Evolutionary conservation across 805 yeast genomes (phyloP).

Genomic region (Peterozyma toletana): DNA sequence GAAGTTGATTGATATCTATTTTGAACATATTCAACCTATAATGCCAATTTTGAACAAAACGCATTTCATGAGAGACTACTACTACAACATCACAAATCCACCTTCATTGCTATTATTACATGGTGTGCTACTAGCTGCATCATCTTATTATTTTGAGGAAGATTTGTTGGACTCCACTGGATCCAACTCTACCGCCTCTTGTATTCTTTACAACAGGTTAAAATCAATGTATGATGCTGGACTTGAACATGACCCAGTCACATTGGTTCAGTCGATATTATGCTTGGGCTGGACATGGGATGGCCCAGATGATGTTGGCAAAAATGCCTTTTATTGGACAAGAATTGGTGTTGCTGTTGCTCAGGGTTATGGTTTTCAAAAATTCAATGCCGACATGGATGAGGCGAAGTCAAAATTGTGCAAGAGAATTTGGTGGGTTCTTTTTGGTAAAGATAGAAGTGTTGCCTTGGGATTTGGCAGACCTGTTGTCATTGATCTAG

Average conservation of each 20-base stretch:
- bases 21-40: constrained; percentile 57
- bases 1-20: constrained; percentile 55
- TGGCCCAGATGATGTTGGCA: constrained; percentile 61
- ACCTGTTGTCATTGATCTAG: constrained; percentile 60
- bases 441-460: constrained; percentile 63
- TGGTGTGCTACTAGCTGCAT: constrained; percentile 62
- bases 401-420: constrained; percentile 35
- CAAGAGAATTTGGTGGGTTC: constrained; percentile 70
- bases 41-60: constrained; percentile 63
- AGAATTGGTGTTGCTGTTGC: constrained; percentile 64
- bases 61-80: constrained; percentile 50
- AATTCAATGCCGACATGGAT: background rate
- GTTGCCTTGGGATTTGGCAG: constrained; percentile 71
- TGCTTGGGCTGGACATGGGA: constrained; percentile 69
- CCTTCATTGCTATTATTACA: constrained; percentile 60
- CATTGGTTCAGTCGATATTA: constrained; percentile 53
- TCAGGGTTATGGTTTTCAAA: constrained; percentile 71
- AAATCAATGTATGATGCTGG: constrained; percentile 68
- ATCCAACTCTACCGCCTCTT: constrained; percentile 41
- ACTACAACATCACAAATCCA: constrained; percentile 45
- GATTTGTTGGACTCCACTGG: constrained; percentile 37
- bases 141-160: constrained; percentile 51
- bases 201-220: constrained; percentile 63
- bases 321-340: constrained; percentile 64
- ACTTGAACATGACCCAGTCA: constrained; percentile 57